Evolutionary conservation across 257 asterid genomes (phyloP).

Genomic region (Oldenlandia corymbosa): DNA sequence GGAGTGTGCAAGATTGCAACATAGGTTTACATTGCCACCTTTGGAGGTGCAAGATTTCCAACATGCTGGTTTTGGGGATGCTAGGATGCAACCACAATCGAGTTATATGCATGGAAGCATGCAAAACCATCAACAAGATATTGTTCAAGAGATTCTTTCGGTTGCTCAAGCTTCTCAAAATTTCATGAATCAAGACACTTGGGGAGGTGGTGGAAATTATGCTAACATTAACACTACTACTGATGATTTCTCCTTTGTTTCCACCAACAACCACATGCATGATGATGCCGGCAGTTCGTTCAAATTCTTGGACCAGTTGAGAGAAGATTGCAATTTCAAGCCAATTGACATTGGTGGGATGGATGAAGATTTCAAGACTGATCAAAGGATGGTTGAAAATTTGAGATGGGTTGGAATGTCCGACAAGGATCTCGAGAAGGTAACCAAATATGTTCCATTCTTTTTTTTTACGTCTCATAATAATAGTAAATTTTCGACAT

Average conservation of each 20-base stretch:
- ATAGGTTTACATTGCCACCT: constrained; percentile 64
- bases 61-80: constrained; percentile 33
- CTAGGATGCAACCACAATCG: constrained; percentile 28
- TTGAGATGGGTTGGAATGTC: constrained; percentile 45
- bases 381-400: constrained; percentile 47
- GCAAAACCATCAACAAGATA: constrained; percentile 42
- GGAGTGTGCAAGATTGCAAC: constrained; percentile 88
- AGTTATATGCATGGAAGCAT: constrained; percentile 24
- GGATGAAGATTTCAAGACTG: constrained; percentile 39
- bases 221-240: constrained; percentile 12
- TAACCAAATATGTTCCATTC: constrained; percentile 11
- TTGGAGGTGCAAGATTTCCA: constrained; percentile 65
- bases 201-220: constrained; percentile 41
- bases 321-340: constrained; percentile 32
- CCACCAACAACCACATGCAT: constrained; percentile 30
- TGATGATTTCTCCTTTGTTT: constrained; percentile 60
- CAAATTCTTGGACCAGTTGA: constrained; percentile 25
- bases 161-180: constrained; percentile 82
- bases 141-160: constrained; percentile 70
- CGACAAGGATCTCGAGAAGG: constrained; percentile 38
- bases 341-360: constrained; percentile 44
- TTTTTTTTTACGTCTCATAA: background rate
- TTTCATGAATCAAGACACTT: constrained; percentile 48
- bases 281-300: constrained; percentile 26
- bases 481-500: background rate